phyloP scores from a whole-genome alignment of 2,329 filamentous ascomycete genomes.

The Aspergillus hiratsukae region DNA sequence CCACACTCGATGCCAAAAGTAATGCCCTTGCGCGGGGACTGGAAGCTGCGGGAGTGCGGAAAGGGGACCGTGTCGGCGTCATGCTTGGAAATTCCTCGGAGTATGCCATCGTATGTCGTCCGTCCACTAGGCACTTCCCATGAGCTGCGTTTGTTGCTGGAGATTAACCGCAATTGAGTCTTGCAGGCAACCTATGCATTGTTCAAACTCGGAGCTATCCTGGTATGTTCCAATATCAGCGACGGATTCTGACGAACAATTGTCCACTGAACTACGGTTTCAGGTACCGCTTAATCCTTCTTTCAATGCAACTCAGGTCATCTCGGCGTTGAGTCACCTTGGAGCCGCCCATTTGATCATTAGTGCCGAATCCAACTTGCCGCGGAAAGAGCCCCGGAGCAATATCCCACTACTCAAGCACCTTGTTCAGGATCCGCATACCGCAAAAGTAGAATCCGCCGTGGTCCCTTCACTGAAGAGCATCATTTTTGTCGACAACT shows the following conservation, averaged over 20 bases:
- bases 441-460: slow-evolving; percentile 47
- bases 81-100: slow-evolving; percentile 82
- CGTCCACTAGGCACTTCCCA: not conserved
- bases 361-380: slow-evolving; percentile 79
- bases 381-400: slow-evolving; percentile 58
- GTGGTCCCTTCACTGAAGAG: slow-evolving; percentile 64
- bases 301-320: slow-evolving; percentile 76
- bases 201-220: slow-evolving; percentile 88
- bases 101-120: slow-evolving; percentile 62
- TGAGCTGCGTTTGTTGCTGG: not conserved
- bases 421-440: slow-evolving; percentile 47
- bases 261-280: not conserved
- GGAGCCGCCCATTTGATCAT: slow-evolving; percentile 71
- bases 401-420: slow-evolving; percentile 56
- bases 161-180: slow-evolving; percentile 9
- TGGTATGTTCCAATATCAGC: slow-evolving; percentile 48
- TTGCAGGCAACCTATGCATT: slow-evolving; percentile 67
- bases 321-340: slow-evolving; percentile 72
- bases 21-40: slow-evolving; percentile 71
- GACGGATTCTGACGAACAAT: not conserved
- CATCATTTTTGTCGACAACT: slow-evolving; percentile 78
- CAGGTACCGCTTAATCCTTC: slow-evolving; percentile 84
- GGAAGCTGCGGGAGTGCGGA: slow-evolving; percentile 64
- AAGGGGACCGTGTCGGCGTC: slow-evolving; percentile 80
- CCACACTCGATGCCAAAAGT: slow-evolving; percentile 68